Base-by-base conservation (phyloP, 148 eudicot genomes). In the Silene uniflora region DNA sequence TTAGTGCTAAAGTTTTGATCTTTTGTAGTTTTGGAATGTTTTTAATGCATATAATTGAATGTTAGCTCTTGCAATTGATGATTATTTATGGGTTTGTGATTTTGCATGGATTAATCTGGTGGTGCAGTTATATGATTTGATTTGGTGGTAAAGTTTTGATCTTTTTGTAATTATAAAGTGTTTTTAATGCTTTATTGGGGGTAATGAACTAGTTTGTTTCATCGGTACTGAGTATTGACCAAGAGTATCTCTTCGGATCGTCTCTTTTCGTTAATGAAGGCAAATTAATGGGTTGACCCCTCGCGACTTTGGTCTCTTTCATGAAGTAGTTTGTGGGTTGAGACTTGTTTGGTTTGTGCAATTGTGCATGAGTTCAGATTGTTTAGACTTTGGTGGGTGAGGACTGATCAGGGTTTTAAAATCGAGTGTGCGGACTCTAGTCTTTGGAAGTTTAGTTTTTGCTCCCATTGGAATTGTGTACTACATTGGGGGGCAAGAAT, bases 71-170 rank as follows among this genome's bases (percentile, higher is more conserved):
- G 44, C 10, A 39, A 39, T 35, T 6, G 10, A 6, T 6, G 44
- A 39, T 7, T 39, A 39, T 39, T 39, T 8, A 39, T 39, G 44
- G 44, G 44, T 6, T 39, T 39, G 44, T 39, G 44, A 39, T 39
- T 39, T 39, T 39, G 44, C 44, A 39, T 39, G 44, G 44, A 39
- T 39, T 39, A 8, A 7, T 62, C 4, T 22, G 32, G 24, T 32
- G 46, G 21, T 35, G 35, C n/a, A 32, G n/a, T 7, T 32, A 39
- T 66, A 32, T 35, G 47, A 66, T 13, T 66, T 35, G 47, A 32
- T 18, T 66, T 66, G 46, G 42, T 17, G 44, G 21, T 65, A 35
- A 66, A 66, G 47, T 35, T 66, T 66, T 32, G 69, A 66, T 32
- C 22, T 35, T 66, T 66, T 32, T 17, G 11, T 16, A n/a, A 49